Base-by-base conservation (phyloP, 148 eudicot genomes). In the Silene latifolia region DNA sequence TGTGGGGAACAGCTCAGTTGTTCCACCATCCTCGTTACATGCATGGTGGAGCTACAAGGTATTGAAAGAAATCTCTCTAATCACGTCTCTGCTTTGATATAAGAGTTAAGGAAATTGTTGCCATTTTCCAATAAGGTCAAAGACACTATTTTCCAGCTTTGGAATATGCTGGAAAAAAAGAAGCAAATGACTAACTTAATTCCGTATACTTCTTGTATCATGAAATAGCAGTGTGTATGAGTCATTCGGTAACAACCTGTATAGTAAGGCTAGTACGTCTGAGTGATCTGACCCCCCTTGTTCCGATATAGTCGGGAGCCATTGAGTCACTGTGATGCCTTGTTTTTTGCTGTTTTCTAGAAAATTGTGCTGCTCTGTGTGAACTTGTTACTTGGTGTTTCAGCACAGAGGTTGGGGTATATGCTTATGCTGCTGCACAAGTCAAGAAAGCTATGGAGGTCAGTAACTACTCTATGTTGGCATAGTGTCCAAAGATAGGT, bases 1-100 rank as follows among this genome's bases (percentile, higher is more conserved):
- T 96, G 78, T 96, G 99, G 99, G 99, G 98, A 67, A 96, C 99
- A 76, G 90, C 99, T 74, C 99, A 96, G 83, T 80, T 96, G 85
- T 96, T 96, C 76, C 5, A 81, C 82, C 97, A 96, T 82, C 99
- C 99, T 83, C 93, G 97, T 47, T 96, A 84, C 82, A 96, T 96
- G 99, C 99, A 96, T 73, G 99, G 99, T 81, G 99, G 73, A 67
- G 98, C 99, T 35, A 96, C 99, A 58, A 92, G 98, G 99, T 95
- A 85, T 29, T 21, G 51, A 32, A 10, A 32, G 32, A 58, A 59
- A 42, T 0, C 47, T 68, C 51, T 23, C 12, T 24, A 27, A 13
- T 51, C 14, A 5, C 25, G 17, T 12, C 56, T 51, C 56, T 51
- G 14, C 14, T 51, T 51, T 51, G 18, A 51, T 12, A 51, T 51